phyloP scores from a whole-genome alignment of 2,329 filamentous ascomycete genomes.

The Septoria linicola region DNA sequence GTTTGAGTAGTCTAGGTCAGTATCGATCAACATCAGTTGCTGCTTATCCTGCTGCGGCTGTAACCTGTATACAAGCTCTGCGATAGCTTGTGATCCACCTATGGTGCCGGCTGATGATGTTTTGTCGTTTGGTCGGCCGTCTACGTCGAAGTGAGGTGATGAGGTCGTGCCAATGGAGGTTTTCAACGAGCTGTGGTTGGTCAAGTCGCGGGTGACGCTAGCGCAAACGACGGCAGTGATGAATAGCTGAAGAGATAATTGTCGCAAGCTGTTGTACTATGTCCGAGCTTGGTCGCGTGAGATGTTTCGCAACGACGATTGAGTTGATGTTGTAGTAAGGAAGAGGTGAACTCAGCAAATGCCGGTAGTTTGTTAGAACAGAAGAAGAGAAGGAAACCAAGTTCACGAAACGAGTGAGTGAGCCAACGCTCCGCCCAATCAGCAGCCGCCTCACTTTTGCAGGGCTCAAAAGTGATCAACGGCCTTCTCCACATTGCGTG shows the following conservation, averaged over 20 bases:
- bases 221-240: too few relatives aligned
- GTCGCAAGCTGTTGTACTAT: neutral
- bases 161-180: neutral
- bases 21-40: conserved; percentile 35
- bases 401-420: neutral
- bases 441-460: too few relatives aligned
- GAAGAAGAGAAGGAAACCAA: neutral
- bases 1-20: conserved; percentile 30
- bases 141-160: neutral
- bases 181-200: neutral
- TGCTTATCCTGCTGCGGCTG: conserved; percentile 31
- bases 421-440: too few relatives aligned
- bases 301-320: neutral
- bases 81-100: conserved; percentile 33
- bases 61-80: conserved; percentile 28
- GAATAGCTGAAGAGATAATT: neutral
- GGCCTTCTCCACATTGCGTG: neutral
- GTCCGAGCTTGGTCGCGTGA: neutral
- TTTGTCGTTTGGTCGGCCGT: conserved; percentile 2
- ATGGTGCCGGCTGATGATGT: conserved; percentile 24
- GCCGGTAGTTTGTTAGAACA: too few relatives aligned
- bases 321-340: neutral
- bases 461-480: too few relatives aligned
- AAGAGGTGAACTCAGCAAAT: neutral
- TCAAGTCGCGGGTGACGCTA: too few relatives aligned